A percentile compares a stretch with the other conserved stretches of the same genome.
These are phyloP conservation scores for Debaryomyces nepalensis DNA, from an alignment of 1,139 yeast species.

Conservation along the genomic window DNA sequence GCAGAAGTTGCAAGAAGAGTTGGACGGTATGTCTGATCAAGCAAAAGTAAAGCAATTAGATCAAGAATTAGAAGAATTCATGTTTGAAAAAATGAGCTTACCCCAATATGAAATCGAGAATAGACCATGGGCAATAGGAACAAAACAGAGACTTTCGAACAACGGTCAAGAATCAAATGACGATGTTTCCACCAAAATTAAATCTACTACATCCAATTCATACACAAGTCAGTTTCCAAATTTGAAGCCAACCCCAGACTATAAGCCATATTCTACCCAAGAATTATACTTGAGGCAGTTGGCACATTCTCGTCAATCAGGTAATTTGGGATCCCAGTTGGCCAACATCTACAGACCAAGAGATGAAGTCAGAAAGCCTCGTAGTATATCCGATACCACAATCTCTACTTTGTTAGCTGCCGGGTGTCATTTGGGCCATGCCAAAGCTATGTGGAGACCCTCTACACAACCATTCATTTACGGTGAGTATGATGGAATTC, in stretches of 20 bases:
- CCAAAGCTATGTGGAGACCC: conserved; percentile 80
- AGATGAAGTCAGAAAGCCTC: conserved; percentile 65
- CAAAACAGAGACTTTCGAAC: conserved; percentile 7
- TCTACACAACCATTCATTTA: conserved; percentile 84
- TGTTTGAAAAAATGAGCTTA: conserved; percentile 39
- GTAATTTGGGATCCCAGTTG: conserved; percentile 68
- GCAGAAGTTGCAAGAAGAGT: conserved; percentile 35
- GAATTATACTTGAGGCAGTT: conserved; percentile 78
- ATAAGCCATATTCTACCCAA: conserved; percentile 64
- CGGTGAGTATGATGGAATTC: conserved; percentile 88
- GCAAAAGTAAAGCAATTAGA: conserved; percentile 47
- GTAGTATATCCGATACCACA: conserved; percentile 58
- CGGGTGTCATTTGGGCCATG: conserved; percentile 93
- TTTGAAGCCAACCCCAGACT: conserved; percentile 49
- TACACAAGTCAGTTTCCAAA: conserved; percentile 41
- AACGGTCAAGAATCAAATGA: conserved; percentile 14
- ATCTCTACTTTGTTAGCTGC: conserved; percentile 80
- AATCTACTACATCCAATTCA: conserved; percentile 39
- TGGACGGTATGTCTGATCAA: conserved; percentile 31
- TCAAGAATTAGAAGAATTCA: conserved; percentile 47
- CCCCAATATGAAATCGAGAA: conserved; percentile 35
- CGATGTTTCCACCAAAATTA: conserved; percentile 23
- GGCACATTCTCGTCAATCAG: conserved; percentile 52
- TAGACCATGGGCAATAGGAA: conserved; percentile 42
- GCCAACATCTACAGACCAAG: conserved; percentile 71